These are phyloP conservation scores for Trebouxiophyceae sp. DNA, from an alignment of 163 green algal species.

Conservation along the genomic window DNA sequence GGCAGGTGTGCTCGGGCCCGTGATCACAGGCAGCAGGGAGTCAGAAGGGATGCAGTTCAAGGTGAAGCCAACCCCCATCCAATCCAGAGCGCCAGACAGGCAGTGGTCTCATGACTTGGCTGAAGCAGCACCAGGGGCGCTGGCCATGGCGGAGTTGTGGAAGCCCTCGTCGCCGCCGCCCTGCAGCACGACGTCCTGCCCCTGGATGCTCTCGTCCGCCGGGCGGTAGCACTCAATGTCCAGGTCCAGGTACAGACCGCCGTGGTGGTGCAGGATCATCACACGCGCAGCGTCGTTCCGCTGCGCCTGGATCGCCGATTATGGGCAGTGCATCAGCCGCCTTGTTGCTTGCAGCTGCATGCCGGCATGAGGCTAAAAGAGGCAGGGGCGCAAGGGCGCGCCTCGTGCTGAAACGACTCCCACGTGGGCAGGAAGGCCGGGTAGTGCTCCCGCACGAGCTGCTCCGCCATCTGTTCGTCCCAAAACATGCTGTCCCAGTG, in stretches of 20 bases:
- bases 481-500: constrained; percentile 1
- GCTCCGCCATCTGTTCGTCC: neutral
- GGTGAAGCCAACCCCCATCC: no score
- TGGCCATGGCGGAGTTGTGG: neutral
- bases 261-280: neutral
- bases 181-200: neutral
- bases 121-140: neutral
- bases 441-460: neutral
- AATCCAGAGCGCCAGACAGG: no score
- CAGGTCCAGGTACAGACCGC: neutral
- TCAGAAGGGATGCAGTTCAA: no score
- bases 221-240: neutral
- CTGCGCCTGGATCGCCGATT: no score
- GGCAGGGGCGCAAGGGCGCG: no score
- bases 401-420: no score
- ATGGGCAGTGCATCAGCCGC: no score
- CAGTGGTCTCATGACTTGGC: no score
- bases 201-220: neutral
- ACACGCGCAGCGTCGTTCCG: neutral
- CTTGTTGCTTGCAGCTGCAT: no score
- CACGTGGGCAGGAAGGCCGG: neutral
- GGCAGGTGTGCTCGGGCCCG: no score
- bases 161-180: neutral
- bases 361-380: no score
- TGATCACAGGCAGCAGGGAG: no score